These are phyloP conservation scores for Macrocybe gigantea DNA, from an alignment of 768 basidiomycete species.

Conservation along the genomic window DNA sequence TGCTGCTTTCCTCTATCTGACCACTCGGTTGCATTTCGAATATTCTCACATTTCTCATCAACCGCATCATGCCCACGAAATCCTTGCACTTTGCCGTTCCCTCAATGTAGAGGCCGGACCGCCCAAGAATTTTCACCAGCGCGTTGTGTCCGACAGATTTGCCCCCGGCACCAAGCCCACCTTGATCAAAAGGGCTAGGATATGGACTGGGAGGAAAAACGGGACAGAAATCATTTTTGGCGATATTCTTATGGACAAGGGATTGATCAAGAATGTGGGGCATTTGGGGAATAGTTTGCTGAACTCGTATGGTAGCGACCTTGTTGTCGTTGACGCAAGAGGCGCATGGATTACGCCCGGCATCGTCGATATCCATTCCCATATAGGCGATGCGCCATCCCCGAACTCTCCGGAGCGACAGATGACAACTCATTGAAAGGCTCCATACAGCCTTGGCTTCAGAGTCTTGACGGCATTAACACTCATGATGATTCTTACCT, in stretches of 20 bases:
- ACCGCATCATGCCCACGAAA: conserved; percentile 19
- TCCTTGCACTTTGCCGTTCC: conserved; percentile 38
- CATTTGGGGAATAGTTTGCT: conserved; percentile 25
- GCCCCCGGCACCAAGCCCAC: conserved; percentile 56
- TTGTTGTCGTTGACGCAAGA: conserved; percentile 54
- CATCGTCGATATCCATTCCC: conserved; percentile 63
- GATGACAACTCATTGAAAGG: conserved; percentile 54
- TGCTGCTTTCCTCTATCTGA: too few species aligned
- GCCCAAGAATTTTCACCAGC: conserved; percentile 37
- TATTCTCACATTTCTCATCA: background rate
- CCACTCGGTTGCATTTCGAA: too few species aligned
- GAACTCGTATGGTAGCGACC: conserved; percentile 23
- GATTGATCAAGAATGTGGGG: conserved; percentile 59
- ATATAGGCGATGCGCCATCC: conserved; percentile 49
- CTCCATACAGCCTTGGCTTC: conserved; percentile 52
- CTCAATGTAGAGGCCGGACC: conserved; percentile 36
- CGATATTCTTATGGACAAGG: conserved; percentile 66
- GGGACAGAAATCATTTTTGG: conserved; percentile 62
- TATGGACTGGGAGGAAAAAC: conserved; percentile 77
- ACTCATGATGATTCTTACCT: conserved; percentile 72
- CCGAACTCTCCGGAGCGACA: conserved; percentile 45
- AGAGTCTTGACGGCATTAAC: conserved; percentile 74
- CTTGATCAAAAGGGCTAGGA: conserved; percentile 66
- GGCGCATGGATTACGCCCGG: conserved; percentile 82
- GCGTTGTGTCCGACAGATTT: conserved; percentile 60